Conservation (phyloP, 768 basidiomycete genomes). For the Coprinopsis marcescibilis region DNA sequence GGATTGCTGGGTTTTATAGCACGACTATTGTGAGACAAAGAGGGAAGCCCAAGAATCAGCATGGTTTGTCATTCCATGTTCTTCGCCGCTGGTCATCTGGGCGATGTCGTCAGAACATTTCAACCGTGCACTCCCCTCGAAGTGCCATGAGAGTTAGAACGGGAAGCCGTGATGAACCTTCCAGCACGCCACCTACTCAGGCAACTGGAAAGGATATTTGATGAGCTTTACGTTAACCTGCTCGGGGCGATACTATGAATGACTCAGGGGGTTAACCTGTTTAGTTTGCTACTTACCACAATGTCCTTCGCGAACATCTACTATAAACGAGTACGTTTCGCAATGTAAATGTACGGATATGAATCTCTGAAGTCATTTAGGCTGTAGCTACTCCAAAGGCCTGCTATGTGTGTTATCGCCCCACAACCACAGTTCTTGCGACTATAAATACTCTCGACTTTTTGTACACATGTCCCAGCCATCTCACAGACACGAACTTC, state of each 20-base stretch:
- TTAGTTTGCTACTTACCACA: constrained; percentile 2
- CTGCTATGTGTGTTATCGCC: constrained; percentile 75
- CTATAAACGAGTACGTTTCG: constrained; percentile 72
- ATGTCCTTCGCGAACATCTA: constrained; percentile 84
- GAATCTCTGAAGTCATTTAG: constrained; percentile 32
- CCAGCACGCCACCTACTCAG: too few species aligned
- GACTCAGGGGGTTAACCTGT: background rate
- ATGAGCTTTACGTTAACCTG: background rate
- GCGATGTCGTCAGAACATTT: background rate
- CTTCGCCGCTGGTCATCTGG: constrained; percentile 4
- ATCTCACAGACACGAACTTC: constrained; percentile 78
- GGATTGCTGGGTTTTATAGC: too few species aligned
- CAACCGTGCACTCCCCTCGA: constrained; percentile 1
- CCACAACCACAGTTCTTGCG: constrained; percentile 79
- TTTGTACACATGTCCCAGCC: constrained; percentile 76
- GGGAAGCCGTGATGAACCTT: too few species aligned
- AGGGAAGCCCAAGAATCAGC: too few species aligned
- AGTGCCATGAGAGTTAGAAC: background rate
- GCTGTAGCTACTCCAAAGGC: constrained; percentile 71
- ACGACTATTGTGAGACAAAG: too few species aligned
- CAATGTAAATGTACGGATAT: constrained; percentile 1
- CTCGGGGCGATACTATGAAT: background rate
- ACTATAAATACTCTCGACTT: constrained; percentile 82
- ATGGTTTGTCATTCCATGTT: constrained; percentile 1
- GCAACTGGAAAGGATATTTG: too few species aligned